These are phyloP conservation scores for Talaromyces rugulosus DNA, from an alignment of 2,329 filamentous ascomycete species.

Conservation along the genomic window DNA sequence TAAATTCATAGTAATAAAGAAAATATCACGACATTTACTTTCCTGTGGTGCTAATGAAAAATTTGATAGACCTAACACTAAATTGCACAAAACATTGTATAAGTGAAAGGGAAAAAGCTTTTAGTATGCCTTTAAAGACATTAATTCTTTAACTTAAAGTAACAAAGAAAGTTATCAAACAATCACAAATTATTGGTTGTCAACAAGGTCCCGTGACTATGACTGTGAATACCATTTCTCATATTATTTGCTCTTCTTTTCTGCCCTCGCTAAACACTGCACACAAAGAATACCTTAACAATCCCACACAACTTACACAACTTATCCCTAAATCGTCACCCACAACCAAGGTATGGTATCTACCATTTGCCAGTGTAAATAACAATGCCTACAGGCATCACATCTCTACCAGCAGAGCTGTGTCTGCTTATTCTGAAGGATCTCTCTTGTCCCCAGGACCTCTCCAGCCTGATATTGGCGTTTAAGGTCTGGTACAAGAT, in stretches of 20 bases:
- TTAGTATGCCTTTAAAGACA: background rate
- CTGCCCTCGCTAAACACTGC: background rate
- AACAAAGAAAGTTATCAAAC: too few species aligned
- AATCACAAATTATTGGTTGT: background rate
- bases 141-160: too few species aligned
- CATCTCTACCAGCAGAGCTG: background rate
- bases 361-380: background rate
- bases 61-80: background rate
- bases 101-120: background rate
- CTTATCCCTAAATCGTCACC: background rate
- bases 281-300: background rate
- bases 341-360: background rate
- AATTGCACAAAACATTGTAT: background rate
- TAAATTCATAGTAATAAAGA: background rate
- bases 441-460: background rate
- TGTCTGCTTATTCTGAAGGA: background rate
- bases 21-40: too few species aligned
- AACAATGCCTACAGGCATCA: background rate
- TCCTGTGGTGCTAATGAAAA: background rate
- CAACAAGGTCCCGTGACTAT: background rate
- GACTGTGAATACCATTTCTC: background rate
- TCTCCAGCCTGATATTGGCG: background rate
- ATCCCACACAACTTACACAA: background rate
- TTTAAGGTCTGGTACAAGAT: background rate
- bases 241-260: background rate